Evolutionary conservation across 2,329 filamentous ascomycete genomes (phyloP).

Genomic region (Ophiostoma piceae): DNA sequence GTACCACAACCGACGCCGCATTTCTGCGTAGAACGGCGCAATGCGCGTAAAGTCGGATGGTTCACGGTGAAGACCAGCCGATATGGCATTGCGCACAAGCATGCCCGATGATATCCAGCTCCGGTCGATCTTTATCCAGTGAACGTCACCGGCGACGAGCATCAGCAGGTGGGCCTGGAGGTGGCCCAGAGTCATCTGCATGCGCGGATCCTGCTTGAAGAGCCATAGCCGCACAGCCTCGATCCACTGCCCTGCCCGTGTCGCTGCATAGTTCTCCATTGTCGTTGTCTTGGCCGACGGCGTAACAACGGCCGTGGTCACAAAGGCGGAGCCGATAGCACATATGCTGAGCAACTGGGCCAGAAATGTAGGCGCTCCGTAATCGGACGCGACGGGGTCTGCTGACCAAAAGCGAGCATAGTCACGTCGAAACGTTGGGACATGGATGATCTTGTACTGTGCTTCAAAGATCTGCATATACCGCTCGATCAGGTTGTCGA

Average conservation of each 20-base stretch:
- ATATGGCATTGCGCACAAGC: slow-evolving; percentile 13
- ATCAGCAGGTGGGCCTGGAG: slow-evolving; percentile 7
- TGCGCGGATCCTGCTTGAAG: slow-evolving; percentile 11
- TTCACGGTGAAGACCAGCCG: slow-evolving; percentile 6
- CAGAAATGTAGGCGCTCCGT: slow-evolving; percentile 6
- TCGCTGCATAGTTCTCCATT: slow-evolving; percentile 11
- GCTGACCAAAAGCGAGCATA: slow-evolving; percentile 1
- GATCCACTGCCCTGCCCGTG: background rate
- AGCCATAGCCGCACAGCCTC: slow-evolving; percentile 11
- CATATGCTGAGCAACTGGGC: slow-evolving; percentile 4
- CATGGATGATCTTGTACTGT: slow-evolving; percentile 10
- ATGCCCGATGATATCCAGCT: slow-evolving; percentile 9
- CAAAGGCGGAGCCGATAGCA: slow-evolving; percentile 1
- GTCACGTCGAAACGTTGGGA: slow-evolving; percentile 4
- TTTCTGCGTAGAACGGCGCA: slow-evolving; percentile 9
- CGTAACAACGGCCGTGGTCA: slow-evolving; percentile 1
- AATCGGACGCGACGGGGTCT: background rate
- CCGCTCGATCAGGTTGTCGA: background rate
- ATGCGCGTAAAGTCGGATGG: slow-evolving; percentile 6
- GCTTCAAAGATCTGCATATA: slow-evolving; percentile 9
- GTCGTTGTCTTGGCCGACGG: background rate
- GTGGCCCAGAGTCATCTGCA: slow-evolving; percentile 10
- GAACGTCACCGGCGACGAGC: slow-evolving; percentile 7
- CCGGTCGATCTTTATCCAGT: slow-evolving; percentile 13
- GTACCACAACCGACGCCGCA: slow-evolving; percentile 11